Evolutionary conservation across 345 rosid species (phyloP).

Genomic region (Isatis tinctoria): DNA sequence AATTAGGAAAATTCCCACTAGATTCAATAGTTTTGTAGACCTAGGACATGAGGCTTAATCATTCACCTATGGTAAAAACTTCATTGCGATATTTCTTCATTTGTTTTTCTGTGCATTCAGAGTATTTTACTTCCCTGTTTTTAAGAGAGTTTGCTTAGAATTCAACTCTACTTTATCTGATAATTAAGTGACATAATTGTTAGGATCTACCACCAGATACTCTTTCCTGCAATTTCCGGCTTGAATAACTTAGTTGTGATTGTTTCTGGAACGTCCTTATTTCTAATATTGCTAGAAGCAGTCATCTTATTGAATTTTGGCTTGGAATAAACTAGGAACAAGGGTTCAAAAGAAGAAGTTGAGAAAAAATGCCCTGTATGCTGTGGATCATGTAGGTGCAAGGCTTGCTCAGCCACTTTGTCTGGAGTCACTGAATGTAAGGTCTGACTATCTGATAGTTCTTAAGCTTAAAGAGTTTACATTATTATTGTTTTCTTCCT

Average conservation of each 20-base stretch:
- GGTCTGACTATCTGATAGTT: constrained; percentile 55
- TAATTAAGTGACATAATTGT: neutral
- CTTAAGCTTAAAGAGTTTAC: neutral
- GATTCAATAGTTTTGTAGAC: constrained; percentile 4
- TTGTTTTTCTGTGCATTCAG: neutral
- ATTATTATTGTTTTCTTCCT: constrained; percentile 11
- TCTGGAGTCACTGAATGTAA: constrained; percentile 59
- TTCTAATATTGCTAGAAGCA: neutral
- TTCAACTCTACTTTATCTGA: too few relatives aligned
- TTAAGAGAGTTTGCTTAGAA: neutral
- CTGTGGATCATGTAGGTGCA: constrained; percentile 77
- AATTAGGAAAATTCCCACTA: neutral
- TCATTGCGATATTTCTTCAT: neutral
- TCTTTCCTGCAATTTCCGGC: neutral
- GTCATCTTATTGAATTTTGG: neutral
- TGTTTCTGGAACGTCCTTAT: neutral
- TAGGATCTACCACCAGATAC: neutral
- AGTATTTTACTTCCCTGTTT: neutral
- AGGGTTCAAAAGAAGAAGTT: constrained; percentile 56
- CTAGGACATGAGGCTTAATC: constrained; percentile 5
- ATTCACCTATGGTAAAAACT: neutral
- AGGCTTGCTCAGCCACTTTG: constrained; percentile 52
- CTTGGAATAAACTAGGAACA: constrained; percentile 33
- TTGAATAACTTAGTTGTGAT: neutral
- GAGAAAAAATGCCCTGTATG: constrained; percentile 82